Base-by-base conservation (phyloP, 805 yeast genomes). In the Candida dajiaensis region DNA sequence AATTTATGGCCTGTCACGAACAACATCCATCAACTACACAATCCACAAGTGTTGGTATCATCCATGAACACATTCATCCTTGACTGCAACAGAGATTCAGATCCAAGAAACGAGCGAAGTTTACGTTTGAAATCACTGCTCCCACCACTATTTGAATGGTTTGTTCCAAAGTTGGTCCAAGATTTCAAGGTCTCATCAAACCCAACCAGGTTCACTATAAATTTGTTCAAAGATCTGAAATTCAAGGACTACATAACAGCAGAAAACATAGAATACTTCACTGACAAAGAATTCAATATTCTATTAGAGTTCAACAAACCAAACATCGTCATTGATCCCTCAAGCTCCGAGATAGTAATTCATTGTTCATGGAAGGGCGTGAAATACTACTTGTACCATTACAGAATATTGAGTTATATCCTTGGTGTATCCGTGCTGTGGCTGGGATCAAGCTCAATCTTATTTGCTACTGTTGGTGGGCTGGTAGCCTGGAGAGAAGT, bases 1-100 rank as follows among this genome's bases (percentile, higher is more conserved):
- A 39, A 53, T 13, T 8, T 40, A n/a, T 57, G 61, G 61, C 61
- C 61, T 11, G 43, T 57, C 38, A 55, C 54, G 15, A 55, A 55
- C 38, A 51, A 55, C 37, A 57, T 57, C 28, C 59, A 55, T 45
- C 55, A 50, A 45, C 41, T 52, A 6, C 40, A 42, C 16, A 53
- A 55, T 40, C 50, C 41, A 4, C 54, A 49, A 12, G 56, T 57
- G 4, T 43, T 57, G 33, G 48, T 55, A 0, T 52, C 61, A 1
- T 29, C 52, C 4, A 40, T 55, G 52, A 53, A 57, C 37, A 53
- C 59, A 1, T 45, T 58, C 15, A 40, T 56, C 1, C 33, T 55
- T 11, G 50, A 48, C 9, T 58, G 61, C 42, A 35, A 50, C 10
- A 36, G 28, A 12, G 41, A 44, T 10, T 38, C n/a, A 15, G 25